Conservation (phyloP, 192 early-diverging fungal genomes). For the Coemansia sp. region DNA sequence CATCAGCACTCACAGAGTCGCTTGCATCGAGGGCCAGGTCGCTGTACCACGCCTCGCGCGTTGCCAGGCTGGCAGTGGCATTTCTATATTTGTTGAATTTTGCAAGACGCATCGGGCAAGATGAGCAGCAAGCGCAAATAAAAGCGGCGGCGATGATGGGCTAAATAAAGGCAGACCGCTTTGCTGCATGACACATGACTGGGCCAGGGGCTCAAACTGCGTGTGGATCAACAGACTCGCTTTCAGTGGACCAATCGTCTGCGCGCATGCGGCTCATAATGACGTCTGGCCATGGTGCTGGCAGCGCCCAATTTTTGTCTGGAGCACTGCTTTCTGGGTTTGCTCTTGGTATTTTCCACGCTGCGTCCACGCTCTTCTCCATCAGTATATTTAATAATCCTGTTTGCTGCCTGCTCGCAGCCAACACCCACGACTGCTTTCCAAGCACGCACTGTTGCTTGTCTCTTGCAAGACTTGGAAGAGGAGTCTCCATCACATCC, state of each 20-base stretch:
- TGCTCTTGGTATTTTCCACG: neutral
- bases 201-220: conserved; percentile 1
- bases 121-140: neutral
- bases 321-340: neutral
- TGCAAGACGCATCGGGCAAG: conserved; percentile 30
- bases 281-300: neutral
- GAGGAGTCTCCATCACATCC: too few relatives aligned
- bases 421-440: neutral
- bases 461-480: too few relatives aligned
- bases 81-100: conserved; percentile 47
- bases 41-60: conserved; percentile 44
- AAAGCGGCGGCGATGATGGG: neutral
- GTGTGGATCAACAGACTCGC: conserved; percentile 3
- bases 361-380: neutral
- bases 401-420: neutral
- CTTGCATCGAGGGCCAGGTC: conserved; percentile 32
- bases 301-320: too few relatives aligned
- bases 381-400: neutral
- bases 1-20: conserved; percentile 26
- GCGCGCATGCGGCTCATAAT: conserved; percentile 5
- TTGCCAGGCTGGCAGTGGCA: conserved; percentile 27
- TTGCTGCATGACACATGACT: neutral
- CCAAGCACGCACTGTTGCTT: neutral
- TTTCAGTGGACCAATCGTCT: neutral
- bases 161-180: neutral